phyloP scores from a whole-genome alignment of 371 early-diverging fungal genomes.

The Caulochytrium protostelioides region DNA sequence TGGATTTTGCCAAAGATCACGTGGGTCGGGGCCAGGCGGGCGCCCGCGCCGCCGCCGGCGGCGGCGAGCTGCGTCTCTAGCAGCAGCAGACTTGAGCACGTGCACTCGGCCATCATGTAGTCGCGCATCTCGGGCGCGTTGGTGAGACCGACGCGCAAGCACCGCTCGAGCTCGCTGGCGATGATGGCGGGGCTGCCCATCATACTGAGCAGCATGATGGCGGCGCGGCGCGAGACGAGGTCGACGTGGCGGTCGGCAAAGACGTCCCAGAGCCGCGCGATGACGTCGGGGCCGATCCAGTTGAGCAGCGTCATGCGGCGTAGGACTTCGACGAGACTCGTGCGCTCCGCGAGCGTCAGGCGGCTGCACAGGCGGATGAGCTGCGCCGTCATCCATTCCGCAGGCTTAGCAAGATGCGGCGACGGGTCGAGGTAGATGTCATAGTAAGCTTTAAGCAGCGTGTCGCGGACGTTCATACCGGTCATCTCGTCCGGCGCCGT shows the following conservation, averaged over 20 bases:
- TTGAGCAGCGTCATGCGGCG: conserved; percentile 1
- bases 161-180: too few relatives aligned
- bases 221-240: too few relatives aligned
- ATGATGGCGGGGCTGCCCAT: too few relatives aligned
- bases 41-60: conserved; percentile 3
- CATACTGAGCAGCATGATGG: too few relatives aligned
- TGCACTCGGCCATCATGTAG: conserved; percentile 25
- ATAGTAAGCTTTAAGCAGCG: conserved; percentile 51
- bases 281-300: conserved; percentile 11
- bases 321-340: background rate
- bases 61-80: background rate
- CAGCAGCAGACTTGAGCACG: conserved; percentile 39
- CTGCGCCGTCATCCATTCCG: background rate
- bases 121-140: conserved; percentile 2
- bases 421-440: conserved; percentile 54
- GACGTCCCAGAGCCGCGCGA: conserved; percentile 10
- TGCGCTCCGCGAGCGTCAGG: too few relatives aligned
- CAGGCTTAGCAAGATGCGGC: background rate
- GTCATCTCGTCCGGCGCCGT: conserved; percentile 5
- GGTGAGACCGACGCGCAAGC: too few relatives aligned
- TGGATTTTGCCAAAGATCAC: conserved; percentile 3
- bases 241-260: conserved; percentile 36
- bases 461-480: conserved; percentile 46
- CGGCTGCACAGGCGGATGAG: background rate
- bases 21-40: conserved; percentile 1